These are phyloP conservation scores for Pseudocercospora vitis DNA, from an alignment of 2,329 filamentous ascomycete species.

Conservation along the genomic window DNA sequence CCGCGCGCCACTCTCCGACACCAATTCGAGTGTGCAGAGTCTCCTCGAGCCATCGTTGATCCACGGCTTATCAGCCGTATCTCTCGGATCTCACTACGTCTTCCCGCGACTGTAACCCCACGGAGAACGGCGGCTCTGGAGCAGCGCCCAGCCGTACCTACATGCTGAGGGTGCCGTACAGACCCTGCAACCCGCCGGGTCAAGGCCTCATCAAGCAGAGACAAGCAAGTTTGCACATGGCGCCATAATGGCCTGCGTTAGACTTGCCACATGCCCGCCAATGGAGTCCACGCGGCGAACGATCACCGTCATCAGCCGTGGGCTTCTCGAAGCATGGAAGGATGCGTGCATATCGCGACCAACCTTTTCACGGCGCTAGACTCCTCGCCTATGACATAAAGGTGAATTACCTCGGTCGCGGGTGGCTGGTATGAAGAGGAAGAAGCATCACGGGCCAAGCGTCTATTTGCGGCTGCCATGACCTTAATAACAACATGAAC, in stretches of 20 bases:
- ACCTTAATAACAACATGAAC: no score
- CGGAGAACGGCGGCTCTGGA: not conserved
- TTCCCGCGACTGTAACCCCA: not conserved
- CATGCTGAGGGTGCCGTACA: not conserved
- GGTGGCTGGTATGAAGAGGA: not conserved
- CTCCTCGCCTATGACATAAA: not conserved
- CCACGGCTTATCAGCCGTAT: not conserved
- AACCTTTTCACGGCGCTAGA: not conserved
- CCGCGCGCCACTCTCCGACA: not conserved
- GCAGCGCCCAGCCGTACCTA: slow-evolving; percentile 1
- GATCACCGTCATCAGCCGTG: slow-evolving; percentile 11
- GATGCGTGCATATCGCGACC: slow-evolving; percentile 6
- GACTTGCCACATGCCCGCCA: slow-evolving; percentile 8
- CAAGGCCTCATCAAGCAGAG: slow-evolving; percentile 1
- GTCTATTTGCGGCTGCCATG: not conserved
- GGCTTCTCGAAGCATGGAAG: slow-evolving; percentile 13
- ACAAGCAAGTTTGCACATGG: slow-evolving; percentile 9
- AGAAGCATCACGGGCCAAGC: not conserved
- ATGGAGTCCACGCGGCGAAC: slow-evolving; percentile 10
- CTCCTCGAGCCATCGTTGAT: not conserved
- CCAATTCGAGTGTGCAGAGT: not conserved
- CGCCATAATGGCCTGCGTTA: slow-evolving; percentile 7
- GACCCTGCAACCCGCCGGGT: slow-evolving; percentile 1
- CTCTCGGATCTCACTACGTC: not conserved
- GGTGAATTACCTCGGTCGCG: not conserved